Percentiles rank a stretch among this genome's conserved stretches.
Evolutionary conservation across 345 rosid species (phyloP).

Genomic region (Linum trigynum): DNA sequence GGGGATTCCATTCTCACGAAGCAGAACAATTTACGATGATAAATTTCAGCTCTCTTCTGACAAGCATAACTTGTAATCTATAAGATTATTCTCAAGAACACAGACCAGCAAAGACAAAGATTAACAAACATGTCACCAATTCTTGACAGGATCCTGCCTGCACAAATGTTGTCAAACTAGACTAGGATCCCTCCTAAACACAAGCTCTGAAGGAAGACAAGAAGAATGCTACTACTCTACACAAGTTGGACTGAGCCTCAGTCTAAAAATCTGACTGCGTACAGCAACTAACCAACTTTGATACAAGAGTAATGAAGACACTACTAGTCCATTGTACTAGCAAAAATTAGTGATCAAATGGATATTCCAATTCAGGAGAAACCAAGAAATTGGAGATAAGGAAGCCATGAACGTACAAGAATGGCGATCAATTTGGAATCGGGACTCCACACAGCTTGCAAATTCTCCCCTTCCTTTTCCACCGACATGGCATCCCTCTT

Average conservation of each 20-base stretch:
- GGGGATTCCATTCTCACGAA: background rate
- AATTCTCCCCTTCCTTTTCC: conserved; percentile 74
- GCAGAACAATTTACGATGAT: background rate
- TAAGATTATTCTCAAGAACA: background rate
- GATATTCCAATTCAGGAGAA: background rate
- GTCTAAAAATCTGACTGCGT: background rate
- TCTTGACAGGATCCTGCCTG: background rate
- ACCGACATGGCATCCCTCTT: conserved; percentile 68
- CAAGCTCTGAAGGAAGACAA: background rate
- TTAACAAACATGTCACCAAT: background rate
- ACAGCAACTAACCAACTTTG: background rate
- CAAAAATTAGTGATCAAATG: background rate
- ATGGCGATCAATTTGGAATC: conserved; percentile 75
- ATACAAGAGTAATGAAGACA: background rate
- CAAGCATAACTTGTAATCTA: background rate
- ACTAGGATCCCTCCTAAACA: background rate
- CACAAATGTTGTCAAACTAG: background rate
- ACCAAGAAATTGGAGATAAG: conserved; percentile 1
- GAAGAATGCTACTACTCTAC: background rate
- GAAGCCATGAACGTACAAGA: conserved; percentile 44
- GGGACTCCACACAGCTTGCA: conserved; percentile 86
- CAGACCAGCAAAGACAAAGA: too few relatives aligned
- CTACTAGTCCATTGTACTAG: too few relatives aligned
- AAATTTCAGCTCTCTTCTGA: background rate
- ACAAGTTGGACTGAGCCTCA: background rate